A percentile compares a stretch with the other conserved stretches of the same genome.
These are phyloP conservation scores for Xylariales sp. DNA, from an alignment of 2,329 filamentous ascomycete genomes.

Conservation along the genomic window DNA sequence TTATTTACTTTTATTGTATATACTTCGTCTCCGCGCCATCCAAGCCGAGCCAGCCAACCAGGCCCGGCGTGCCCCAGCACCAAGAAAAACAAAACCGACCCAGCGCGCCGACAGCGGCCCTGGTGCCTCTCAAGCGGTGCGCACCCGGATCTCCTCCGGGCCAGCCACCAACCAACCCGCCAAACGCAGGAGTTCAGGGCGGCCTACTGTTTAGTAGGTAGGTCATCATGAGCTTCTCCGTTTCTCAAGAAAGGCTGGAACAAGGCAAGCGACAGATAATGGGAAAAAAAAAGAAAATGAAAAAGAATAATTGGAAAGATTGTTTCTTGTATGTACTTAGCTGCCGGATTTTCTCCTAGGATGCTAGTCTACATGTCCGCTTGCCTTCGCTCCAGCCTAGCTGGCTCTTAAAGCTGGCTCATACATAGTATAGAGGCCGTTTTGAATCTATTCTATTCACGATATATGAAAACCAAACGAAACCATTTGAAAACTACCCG, in stretches of 20 bases:
- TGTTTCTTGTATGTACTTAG: constrained; percentile 1
- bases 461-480: constrained; percentile 12
- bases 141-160: constrained; percentile 24
- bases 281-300: neutral
- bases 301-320: constrained; percentile 1
- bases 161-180: constrained; percentile 26
- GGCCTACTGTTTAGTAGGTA: neutral
- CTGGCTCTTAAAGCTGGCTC: too few relatives aligned
- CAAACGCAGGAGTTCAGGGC: too few relatives aligned
- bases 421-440: constrained; percentile 31
- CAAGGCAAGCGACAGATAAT: constrained; percentile 12
- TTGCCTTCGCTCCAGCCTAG: constrained; percentile 19
- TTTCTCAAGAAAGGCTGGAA: constrained; percentile 15
- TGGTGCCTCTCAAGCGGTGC: neutral
- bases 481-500: too few relatives aligned
- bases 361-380: constrained; percentile 21
- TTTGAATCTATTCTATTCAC: constrained; percentile 36
- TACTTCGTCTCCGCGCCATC: constrained; percentile 16
- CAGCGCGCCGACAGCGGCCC: constrained; percentile 7
- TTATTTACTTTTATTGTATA: constrained; percentile 30
- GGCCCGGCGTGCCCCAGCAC: constrained; percentile 42
- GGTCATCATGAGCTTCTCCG: neutral
- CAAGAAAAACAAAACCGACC: constrained; percentile 39
- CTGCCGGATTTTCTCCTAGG: constrained; percentile 7
- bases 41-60: constrained; percentile 18